Percentiles rank a stretch among this genome's conserved stretches.
Conservation (phyloP, 164 flowering plant species). For the Umbellularia californica region DNA sequence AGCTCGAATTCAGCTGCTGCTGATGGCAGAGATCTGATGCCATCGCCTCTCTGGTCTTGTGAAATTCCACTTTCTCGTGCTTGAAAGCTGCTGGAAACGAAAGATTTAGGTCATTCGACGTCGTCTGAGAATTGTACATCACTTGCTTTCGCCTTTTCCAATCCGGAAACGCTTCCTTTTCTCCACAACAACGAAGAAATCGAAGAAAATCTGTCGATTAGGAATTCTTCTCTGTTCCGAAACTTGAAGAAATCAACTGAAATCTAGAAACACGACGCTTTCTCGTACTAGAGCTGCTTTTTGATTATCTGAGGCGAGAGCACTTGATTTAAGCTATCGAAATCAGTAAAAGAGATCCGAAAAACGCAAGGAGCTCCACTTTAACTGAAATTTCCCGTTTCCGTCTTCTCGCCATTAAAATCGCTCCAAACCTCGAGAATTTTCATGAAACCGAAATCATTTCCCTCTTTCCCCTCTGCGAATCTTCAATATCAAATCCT, state of each 20-base stretch:
- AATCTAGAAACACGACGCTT: background rate
- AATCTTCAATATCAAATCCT: background rate
- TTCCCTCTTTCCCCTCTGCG: background rate
- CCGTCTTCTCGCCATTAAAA: constrained; percentile 11
- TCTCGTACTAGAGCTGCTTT: background rate
- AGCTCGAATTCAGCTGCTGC: constrained; percentile 25
- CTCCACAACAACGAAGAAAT: background rate
- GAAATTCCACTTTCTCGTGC: constrained; percentile 14
- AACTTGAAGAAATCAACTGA: background rate
- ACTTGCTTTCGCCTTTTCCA: background rate
- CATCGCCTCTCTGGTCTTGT: constrained; percentile 21
- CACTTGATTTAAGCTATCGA: background rate
- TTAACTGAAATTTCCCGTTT: constrained; percentile 9
- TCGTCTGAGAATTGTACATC: constrained; percentile 20
- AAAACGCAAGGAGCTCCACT: background rate
- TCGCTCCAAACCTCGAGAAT: background rate
- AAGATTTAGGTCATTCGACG: constrained; percentile 18
- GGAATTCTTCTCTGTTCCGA: background rate
- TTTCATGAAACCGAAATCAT: background rate
- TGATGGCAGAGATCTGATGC: constrained; percentile 17
- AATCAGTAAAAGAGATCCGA: background rate
- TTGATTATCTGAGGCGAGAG: background rate
- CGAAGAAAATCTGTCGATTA: background rate
- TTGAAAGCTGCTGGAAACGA: constrained; percentile 18
- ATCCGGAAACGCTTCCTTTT: background rate